Evolutionary conservation across 2,329 filamentous ascomycete genomes (phyloP).

Genomic region (Trichoderma koningii): DNA sequence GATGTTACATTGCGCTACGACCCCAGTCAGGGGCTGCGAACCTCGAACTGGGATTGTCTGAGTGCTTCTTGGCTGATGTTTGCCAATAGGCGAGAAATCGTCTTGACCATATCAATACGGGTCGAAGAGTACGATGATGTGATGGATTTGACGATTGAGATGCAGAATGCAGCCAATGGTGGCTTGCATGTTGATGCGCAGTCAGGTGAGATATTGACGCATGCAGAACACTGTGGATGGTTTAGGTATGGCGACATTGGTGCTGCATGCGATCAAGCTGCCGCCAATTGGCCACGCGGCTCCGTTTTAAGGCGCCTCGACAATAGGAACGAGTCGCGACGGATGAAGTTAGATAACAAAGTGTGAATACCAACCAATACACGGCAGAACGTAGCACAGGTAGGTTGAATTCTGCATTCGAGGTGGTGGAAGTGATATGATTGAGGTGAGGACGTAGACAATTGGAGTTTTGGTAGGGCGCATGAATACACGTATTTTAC

Average conservation of each 20-base stretch:
- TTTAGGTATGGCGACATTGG: neutral
- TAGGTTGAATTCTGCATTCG: neutral
- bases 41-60: too few species aligned
- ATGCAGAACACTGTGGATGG: neutral
- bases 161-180: neutral
- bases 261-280: neutral
- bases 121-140: too few species aligned
- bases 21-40: constrained; percentile 17
- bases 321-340: neutral
- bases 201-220: neutral
- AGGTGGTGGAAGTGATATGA: neutral
- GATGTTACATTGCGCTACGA: constrained; percentile 8
- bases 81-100: too few species aligned
- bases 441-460: neutral
- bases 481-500: constrained; percentile 6
- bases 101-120: too few species aligned
- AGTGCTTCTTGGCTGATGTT: too few species aligned
- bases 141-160: too few species aligned
- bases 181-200: neutral
- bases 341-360: neutral
- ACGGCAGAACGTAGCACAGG: neutral
- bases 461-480: neutral
- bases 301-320: neutral
- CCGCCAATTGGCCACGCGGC: neutral
- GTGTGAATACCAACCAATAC: neutral